Evolutionary conservation across 768 basidiomycete genomes (phyloP), one percentile per base, ranked within the genome.

Genomic region (Symmetrospora coprosmae): DNA sequence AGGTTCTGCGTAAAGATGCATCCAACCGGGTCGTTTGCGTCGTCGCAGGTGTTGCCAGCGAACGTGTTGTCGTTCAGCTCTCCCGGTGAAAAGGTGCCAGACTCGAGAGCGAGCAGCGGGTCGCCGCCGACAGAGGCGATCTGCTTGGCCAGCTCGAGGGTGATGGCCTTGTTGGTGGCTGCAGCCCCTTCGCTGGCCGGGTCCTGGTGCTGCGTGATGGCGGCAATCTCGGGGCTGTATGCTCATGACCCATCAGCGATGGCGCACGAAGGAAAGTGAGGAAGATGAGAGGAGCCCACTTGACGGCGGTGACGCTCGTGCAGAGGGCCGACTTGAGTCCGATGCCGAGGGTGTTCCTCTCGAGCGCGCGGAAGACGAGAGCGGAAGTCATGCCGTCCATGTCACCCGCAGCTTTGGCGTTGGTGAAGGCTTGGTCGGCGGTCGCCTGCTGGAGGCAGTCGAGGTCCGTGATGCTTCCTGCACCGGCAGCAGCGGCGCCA

Each of bases 381-480:
- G 82, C 82, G 61, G 74, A 75, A 28, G 79, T 77, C 74, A 76
- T 75, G 28, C 80, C 81, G 25, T 76, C 71, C 41, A 82, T 72
- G 67, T 82, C 77, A 16, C 77, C 76, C 2, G 76, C 77, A 13
- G 80, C 78, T 70, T 84, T 84, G 40, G 82, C 82, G 68, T 84
- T 84, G 33, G 81, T 81, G 74, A 84, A 85, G 0, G 82, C 82
- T 67, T 80, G 81, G 66, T 83, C 81, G 45, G 81, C 81, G 5
- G 77, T 78, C 0, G 79, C 80, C 7, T 27, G 7, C 46, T 53
- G 48, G 0, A 50, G 34, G 31, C 53, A 62, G 39, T 31, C 56
- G 19, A 51, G 65, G 39, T 66, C 58, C n/a, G n/a, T 75, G 65
- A 82, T 76, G 43, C 77, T 74, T 4, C 82, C 82, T 39, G 74